phyloP scores from a whole-genome alignment of 2,329 filamentous ascomycete species.

The Cordyceps cicadae region DNA sequence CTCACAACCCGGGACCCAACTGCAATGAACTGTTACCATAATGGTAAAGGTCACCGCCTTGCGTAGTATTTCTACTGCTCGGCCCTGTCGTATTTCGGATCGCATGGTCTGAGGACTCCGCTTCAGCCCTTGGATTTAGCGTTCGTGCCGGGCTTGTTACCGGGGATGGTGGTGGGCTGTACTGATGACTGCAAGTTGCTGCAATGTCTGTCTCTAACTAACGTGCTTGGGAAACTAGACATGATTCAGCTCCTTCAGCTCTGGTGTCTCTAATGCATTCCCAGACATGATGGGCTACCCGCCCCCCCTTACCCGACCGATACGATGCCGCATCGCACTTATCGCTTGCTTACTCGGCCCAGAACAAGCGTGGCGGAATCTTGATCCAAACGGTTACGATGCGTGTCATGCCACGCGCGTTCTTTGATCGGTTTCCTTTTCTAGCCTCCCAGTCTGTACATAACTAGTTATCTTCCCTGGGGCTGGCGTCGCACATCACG shows the following conservation, averaged over 20 bases:
- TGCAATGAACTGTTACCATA: background rate
- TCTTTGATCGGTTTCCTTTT: background rate
- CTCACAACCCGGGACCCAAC: background rate
- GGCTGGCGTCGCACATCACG: too few relatives aligned
- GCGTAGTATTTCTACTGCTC: background rate
- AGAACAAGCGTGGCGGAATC: background rate
- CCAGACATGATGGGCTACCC: background rate
- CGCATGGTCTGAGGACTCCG: background rate
- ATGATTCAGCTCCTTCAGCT: background rate
- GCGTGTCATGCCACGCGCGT: background rate
- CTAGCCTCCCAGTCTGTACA: background rate
- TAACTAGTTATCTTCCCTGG: too few relatives aligned
- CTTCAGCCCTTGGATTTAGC: background rate
- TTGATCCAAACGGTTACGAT: background rate
- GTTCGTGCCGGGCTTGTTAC: background rate
- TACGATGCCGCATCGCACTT: background rate
- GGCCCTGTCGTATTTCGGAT: slow-evolving; percentile 1
- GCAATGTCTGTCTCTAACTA: too few relatives aligned
- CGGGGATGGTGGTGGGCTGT: background rate
- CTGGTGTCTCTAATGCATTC: background rate
- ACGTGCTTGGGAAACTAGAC: background rate
- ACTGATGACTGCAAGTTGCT: background rate
- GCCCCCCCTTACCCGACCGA: background rate
- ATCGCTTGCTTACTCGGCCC: background rate
- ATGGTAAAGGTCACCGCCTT: too few relatives aligned